Conservation (phyloP, 2,329 filamentous ascomycete species). For the Botrytis galanthina region DNA sequence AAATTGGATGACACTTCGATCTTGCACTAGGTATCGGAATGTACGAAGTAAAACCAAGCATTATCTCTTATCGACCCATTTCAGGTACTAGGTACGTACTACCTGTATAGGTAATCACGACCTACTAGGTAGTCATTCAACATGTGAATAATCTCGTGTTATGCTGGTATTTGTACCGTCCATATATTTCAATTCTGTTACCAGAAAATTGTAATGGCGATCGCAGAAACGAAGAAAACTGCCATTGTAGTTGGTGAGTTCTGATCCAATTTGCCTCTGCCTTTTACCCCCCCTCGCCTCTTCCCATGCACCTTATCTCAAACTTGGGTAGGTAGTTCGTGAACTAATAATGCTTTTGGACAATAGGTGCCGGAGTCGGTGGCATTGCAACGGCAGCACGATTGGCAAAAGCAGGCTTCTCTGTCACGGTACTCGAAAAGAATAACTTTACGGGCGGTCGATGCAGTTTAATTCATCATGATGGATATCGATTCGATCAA, state of each 20-base stretch:
- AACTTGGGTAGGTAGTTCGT: background rate
- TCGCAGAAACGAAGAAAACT: constrained; percentile 41
- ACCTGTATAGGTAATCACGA: background rate
- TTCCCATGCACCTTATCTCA: background rate
- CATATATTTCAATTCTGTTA: constrained; percentile 7
- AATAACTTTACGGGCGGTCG: constrained; percentile 70
- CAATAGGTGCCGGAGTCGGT: constrained; percentile 64
- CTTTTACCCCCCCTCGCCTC: background rate
- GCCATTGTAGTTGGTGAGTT: constrained; percentile 53
- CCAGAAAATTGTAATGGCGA: constrained; percentile 27
- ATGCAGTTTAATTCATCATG: constrained; percentile 62
- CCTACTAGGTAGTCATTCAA: constrained; percentile 12
- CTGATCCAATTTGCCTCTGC: background rate
- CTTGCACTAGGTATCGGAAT: background rate
- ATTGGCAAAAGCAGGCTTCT: constrained; percentile 66
- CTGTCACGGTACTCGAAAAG: constrained; percentile 77
- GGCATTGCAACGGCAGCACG: constrained; percentile 70
- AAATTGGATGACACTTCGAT: constrained; percentile 1
- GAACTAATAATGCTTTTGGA: constrained; percentile 23
- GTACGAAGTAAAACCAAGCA: background rate
- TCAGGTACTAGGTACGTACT: background rate
- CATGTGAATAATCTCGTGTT: constrained; percentile 27
- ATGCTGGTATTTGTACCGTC: constrained; percentile 25
- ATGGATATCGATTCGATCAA: constrained; percentile 70
- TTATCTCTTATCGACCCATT: background rate